phyloP scores from a whole-genome alignment of 2,329 filamentous ascomycete genomes.

The Penicillium oxalicum region DNA sequence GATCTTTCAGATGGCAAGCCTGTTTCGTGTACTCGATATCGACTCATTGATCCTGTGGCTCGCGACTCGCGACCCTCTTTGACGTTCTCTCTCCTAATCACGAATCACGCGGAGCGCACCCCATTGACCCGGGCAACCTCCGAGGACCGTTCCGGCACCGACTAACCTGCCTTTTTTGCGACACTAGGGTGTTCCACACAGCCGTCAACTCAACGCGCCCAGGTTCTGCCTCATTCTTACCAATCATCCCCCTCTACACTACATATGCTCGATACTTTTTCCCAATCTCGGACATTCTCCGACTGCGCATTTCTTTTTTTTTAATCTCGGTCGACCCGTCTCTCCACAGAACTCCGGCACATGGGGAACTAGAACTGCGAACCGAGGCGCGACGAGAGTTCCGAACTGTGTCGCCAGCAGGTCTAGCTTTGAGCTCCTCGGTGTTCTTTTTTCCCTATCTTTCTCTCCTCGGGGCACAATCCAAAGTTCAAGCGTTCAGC shows the following conservation, averaged over 20 bases:
- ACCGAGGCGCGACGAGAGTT: constrained; percentile 16
- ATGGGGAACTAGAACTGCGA: constrained; percentile 21
- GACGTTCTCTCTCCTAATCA: neutral
- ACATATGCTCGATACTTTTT: constrained; percentile 11
- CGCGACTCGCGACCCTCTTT: no score
- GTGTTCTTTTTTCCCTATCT: constrained; percentile 1
- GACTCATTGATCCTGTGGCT: no score
- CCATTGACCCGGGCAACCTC: neutral
- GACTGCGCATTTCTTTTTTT: constrained; percentile 10
- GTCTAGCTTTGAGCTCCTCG: constrained; percentile 18
- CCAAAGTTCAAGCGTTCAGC: constrained; percentile 2
- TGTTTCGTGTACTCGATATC: no score
- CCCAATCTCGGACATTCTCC: constrained; percentile 10
- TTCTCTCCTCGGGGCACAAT: constrained; percentile 7
- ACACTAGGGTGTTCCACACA: constrained; percentile 1
- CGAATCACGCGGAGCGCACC: constrained; percentile 2
- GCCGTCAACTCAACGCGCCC: neutral
- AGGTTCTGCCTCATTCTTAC: neutral
- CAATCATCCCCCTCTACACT: neutral
- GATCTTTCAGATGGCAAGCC: neutral
- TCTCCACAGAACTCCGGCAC: constrained; percentile 21
- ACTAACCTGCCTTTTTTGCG: neutral
- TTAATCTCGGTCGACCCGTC: constrained; percentile 1
- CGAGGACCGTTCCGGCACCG: constrained; percentile 1
- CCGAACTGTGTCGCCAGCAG: constrained; percentile 20